A percentile compares a stretch with the other conserved stretches of the same genome.
These are phyloP conservation scores for Magnusiomyces sp. DNA, from an alignment of 1,139 yeast genomes.

Conservation along the genomic window DNA sequence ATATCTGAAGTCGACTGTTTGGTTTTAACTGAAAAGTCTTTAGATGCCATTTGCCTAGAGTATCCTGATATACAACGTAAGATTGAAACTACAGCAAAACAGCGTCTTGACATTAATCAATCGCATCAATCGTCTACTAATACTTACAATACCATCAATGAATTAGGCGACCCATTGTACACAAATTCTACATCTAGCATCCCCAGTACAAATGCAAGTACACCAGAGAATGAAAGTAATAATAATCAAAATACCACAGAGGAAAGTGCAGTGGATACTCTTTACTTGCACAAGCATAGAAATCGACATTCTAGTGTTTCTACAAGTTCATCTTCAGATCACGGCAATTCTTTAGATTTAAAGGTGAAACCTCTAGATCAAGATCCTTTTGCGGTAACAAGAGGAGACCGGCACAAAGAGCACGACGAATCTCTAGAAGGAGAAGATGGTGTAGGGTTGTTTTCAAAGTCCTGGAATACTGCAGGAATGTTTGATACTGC, in stretches of 20 bases:
- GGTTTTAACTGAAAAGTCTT: conserved; percentile 46
- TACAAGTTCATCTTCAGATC: conserved; percentile 6
- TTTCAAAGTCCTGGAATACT: conserved; percentile 16
- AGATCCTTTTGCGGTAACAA: conserved; percentile 7
- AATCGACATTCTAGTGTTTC: conserved; percentile 5
- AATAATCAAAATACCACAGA: neutral
- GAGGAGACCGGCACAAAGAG: neutral
- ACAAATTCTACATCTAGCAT: too few relatives aligned
- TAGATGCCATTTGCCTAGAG: conserved; percentile 45
- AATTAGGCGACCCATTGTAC: too few relatives aligned
- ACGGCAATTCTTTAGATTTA: conserved; percentile 4
- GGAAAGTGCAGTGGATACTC: neutral
- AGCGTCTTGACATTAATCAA: conserved; percentile 45
- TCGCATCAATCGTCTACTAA: conserved; percentile 25
- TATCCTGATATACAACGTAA: conserved; percentile 53
- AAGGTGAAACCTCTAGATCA: conserved; percentile 9
- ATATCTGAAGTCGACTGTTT: conserved; percentile 52
- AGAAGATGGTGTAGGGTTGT: conserved; percentile 11
- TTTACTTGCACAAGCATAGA: neutral
- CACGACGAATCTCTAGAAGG: conserved; percentile 2
- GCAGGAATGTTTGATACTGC: conserved; percentile 13
- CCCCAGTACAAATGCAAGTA: neutral
- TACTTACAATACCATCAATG: too few relatives aligned
- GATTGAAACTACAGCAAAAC: conserved; percentile 52
- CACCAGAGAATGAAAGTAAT: neutral